A percentile compares a stretch with the other conserved stretches of the same genome.
These are phyloP conservation scores for Beauveria varroae DNA, from an alignment of 2,329 filamentous ascomycete genomes.

Conservation along the genomic window DNA sequence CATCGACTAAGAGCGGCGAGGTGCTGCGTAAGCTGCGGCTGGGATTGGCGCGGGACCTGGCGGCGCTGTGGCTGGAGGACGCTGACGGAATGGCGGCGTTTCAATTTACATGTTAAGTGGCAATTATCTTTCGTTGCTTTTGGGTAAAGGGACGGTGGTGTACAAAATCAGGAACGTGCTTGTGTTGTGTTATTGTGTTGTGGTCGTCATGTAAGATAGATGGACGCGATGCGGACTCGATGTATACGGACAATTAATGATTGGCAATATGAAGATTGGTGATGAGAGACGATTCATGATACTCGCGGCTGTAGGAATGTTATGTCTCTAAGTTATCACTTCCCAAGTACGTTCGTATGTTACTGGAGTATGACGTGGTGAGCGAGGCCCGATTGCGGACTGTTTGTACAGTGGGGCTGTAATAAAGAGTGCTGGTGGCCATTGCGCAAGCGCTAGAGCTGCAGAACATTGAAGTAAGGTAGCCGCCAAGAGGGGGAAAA, in stretches of 20 bases:
- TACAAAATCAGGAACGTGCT: neutral
- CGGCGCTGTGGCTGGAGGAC: slow-evolving; percentile 59
- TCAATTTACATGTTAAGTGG: slow-evolving; percentile 16
- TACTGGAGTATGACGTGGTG: too few species aligned
- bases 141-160: neutral
- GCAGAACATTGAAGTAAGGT: neutral
- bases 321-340: too few species aligned
- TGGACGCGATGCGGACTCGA: neutral
- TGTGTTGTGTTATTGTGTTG: neutral
- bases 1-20: slow-evolving; percentile 55
- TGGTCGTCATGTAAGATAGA: neutral
- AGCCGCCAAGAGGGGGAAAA: neutral
- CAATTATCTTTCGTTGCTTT: neutral
- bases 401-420: too few species aligned
- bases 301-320: too few species aligned
- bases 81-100: slow-evolving; percentile 47
- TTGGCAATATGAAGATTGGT: too few species aligned
- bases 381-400: too few species aligned
- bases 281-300: neutral
- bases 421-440: neutral
- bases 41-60: slow-evolving; percentile 67
- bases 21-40: slow-evolving; percentile 66
- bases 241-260: neutral
- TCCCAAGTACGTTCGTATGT: too few species aligned
- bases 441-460: slow-evolving; percentile 1